A percentile compares a stretch with the other conserved stretches of the same genome.
Conservation (phyloP, 306 rosid species). For the Sphenostylis stenocarpa region DNA sequence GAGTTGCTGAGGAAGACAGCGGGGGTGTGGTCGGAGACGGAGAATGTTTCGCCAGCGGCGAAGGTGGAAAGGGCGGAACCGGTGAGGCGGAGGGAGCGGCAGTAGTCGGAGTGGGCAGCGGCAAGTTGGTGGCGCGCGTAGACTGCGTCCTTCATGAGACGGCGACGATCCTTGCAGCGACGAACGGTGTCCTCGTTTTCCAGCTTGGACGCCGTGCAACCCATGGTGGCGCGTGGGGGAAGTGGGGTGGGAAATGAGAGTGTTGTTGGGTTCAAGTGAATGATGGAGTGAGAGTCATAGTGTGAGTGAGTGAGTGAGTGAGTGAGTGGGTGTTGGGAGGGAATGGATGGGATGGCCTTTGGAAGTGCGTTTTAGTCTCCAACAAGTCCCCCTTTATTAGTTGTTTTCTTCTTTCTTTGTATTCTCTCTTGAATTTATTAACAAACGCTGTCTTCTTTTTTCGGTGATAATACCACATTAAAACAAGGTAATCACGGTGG, state of each 20-base stretch:
- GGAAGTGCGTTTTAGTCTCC: background rate
- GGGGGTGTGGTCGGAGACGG: conserved; percentile 78
- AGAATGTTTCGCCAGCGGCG: conserved; percentile 70
- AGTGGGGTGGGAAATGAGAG: background rate
- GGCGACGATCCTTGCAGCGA: conserved; percentile 96
- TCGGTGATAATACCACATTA: background rate
- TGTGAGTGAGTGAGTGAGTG: background rate
- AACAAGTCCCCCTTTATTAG: conserved; percentile 18
- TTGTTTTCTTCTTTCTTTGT: background rate
- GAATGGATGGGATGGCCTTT: background rate
- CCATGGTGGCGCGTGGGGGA: conserved; percentile 49
- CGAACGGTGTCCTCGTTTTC: conserved; percentile 91
- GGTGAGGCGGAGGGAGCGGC: conserved; percentile 85
- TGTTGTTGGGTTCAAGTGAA: background rate
- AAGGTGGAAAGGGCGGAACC: conserved; percentile 79
- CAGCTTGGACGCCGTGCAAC: conserved; percentile 87
- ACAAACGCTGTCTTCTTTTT: background rate
- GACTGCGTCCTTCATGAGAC: conserved; percentile 86
- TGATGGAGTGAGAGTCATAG: background rate
- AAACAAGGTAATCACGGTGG: background rate
- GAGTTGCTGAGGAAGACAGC: conserved; percentile 67
- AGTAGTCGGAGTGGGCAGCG: conserved; percentile 95
- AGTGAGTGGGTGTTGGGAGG: background rate
- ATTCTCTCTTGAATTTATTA: background rate
- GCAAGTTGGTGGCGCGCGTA: conserved; percentile 85